A percentile compares a stretch with the other conserved stretches of the same genome.
phyloP scores from a whole-genome alignment of 306 rosid species.

The Castanea crenata region DNA sequence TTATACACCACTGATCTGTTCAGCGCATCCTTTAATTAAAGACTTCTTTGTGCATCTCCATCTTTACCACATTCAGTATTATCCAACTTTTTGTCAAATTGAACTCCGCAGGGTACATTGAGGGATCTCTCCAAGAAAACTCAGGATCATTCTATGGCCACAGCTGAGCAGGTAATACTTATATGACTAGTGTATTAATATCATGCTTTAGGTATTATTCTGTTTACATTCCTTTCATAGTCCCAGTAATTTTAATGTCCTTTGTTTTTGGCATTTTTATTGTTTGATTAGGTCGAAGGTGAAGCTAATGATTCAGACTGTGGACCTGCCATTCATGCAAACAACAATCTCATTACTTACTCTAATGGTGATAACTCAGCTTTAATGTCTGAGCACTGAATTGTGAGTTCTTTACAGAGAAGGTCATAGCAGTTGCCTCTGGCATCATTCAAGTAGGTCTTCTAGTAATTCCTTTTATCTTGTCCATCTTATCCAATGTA shows the following conservation, averaged over 20 bases:
- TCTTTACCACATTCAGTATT: background rate
- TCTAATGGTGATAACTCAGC: conserved; percentile 54
- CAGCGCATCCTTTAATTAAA: background rate
- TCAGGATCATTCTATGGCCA: conserved; percentile 50
- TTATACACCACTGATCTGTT: background rate
- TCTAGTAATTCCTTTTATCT: conserved; percentile 36
- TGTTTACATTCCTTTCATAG: background rate
- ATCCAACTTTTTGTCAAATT: background rate
- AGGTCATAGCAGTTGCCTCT: conserved; percentile 35
- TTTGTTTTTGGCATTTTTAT: background rate
- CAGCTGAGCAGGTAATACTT: conserved; percentile 53
- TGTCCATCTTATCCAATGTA: conserved; percentile 53
- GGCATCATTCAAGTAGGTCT: conserved; percentile 42
- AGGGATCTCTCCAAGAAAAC: conserved; percentile 82
- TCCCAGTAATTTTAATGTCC: background rate
- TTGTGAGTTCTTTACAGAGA: conserved; percentile 17
- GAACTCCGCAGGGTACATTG: conserved; percentile 62
- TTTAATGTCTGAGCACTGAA: conserved; percentile 55
- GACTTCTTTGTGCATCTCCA: background rate
- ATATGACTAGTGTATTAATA: background rate
- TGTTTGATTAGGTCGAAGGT: conserved; percentile 46
- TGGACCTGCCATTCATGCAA: conserved; percentile 39
- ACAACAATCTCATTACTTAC: conserved; percentile 40
- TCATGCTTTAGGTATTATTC: background rate
- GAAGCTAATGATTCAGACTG: conserved; percentile 59